Base-by-base conservation (phyloP, 345 rosid genomes). In the Gossypium anomalum region DNA sequence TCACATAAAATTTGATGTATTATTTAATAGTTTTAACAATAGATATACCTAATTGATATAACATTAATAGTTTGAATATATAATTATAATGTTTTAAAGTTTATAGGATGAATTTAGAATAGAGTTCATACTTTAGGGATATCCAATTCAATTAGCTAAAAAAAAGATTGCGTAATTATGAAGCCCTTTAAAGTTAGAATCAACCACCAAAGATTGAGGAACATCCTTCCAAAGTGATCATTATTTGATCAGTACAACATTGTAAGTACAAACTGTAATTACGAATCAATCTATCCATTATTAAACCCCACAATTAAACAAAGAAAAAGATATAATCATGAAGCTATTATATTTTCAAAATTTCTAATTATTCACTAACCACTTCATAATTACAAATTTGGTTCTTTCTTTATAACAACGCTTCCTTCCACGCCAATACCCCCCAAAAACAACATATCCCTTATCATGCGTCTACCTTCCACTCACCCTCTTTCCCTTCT, bases 371-470 rank as follows among this genome's bases (percentile, higher is more conserved):
- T 65, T 51, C 11, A 66, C 13, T 43, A 63, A 45, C 67, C 41
- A 23, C 61, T 19, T n/a, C 43, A 59, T n/a, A 52, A 52, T 70
- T 67, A 71, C 70, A 17, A 57, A n/a, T 9, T 41, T 56, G 62
- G 75, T 66, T 72, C 8, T 82, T 78, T 67, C 85, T 76, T 84
- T 77, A 69, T 60, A 70, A 78, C 45, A 82, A 79, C 70, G 80
- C 81, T 83, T 76, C 72, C 72, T 76, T 23, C 77, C 80, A 64
- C 17, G 9, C 76, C 53, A 19, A 10, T 51, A 51, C 23, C 48
- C 64, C 64, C 74, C 67, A 22, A 71, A 41, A 14, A 53, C 23
- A 11, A 9, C 22, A 25, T 57, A 14, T 47, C 16, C 70, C 9
- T 4, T n/a, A 51, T 66, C 67, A 80, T 78, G 81, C 69, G 52